These are phyloP conservation scores for Alternaria brassicae DNA, from an alignment of 2,329 filamentous ascomycete species.

Conservation along the genomic window DNA sequence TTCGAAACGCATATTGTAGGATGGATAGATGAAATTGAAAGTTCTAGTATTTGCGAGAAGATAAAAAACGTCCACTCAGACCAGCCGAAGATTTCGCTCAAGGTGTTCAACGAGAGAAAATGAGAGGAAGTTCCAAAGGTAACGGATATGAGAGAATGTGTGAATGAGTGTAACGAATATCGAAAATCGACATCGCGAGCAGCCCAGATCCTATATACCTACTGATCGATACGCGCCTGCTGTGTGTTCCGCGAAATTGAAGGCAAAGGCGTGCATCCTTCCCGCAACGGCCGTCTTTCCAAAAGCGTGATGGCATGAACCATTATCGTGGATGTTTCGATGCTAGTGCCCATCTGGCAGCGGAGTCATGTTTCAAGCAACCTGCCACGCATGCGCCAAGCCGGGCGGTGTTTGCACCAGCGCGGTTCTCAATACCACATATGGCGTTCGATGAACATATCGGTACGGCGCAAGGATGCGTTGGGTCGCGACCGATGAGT, in stretches of 20 bases:
- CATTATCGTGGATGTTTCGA: neutral
- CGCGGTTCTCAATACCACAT: neutral
- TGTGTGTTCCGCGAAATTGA: neutral
- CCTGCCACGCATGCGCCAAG: neutral
- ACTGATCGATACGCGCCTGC: neutral
- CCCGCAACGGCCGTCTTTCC: neutral
- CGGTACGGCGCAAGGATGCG: neutral
- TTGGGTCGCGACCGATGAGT: neutral
- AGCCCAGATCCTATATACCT: neutral
- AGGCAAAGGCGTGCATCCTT: neutral
- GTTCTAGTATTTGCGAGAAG: neutral
- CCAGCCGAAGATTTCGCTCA: constrained; percentile 34
- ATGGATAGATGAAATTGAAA: neutral
- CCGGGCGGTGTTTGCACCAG: neutral
- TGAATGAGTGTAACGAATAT: constrained; percentile 7
- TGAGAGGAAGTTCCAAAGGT: constrained; percentile 6
- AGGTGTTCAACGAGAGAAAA: constrained; percentile 24
- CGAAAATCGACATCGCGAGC: neutral
- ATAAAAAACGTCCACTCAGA: constrained; percentile 28
- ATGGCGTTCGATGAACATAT: neutral
- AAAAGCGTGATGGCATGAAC: constrained; percentile 2
- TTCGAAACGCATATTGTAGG: constrained; percentile 29
- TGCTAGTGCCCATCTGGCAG: neutral
- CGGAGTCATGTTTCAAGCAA: neutral
- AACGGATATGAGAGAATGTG: neutral